Percentiles rank a stretch among this genome's conserved stretches.
These are phyloP conservation scores for Vanderwaltozyma verrucispora DNA, from an alignment of 805 yeast species.

Conservation along the genomic window DNA sequence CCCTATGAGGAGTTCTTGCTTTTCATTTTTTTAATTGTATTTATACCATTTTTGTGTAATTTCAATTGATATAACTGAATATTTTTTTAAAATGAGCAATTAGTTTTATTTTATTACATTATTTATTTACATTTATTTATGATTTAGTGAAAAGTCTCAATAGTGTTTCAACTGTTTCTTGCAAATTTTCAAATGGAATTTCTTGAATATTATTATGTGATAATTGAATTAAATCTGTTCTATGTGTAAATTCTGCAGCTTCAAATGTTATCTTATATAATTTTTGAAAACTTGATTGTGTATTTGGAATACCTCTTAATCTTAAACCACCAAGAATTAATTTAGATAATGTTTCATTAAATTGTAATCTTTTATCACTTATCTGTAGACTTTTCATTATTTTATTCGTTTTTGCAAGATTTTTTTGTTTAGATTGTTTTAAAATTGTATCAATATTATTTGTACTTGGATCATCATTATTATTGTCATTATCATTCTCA, in stretches of 20 bases:
- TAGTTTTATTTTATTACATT: no score
- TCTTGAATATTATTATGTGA: slow-evolving; percentile 1
- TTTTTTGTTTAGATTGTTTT: slow-evolving; percentile 12
- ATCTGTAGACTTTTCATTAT: slow-evolving; percentile 12
- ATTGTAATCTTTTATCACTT: slow-evolving; percentile 19
- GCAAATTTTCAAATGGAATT: slow-evolving; percentile 25
- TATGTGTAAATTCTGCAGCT: slow-evolving; percentile 31
- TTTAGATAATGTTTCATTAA: slow-evolving; percentile 26
- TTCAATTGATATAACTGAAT: no score
- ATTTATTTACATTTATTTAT: no score
- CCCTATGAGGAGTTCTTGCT: slow-evolving; percentile 34
- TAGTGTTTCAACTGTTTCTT: slow-evolving; percentile 29
- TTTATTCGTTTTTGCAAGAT: slow-evolving; percentile 7
- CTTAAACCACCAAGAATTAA: slow-evolving; percentile 31
- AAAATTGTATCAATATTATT: slow-evolving; percentile 14
- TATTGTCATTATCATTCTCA: no score
- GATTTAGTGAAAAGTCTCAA: slow-evolving; percentile 26
- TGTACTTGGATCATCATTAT: no score
- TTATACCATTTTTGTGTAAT: no score
- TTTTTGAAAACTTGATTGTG: slow-evolving; percentile 24
- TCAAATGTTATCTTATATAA: slow-evolving; percentile 29
- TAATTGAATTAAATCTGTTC: slow-evolving; percentile 16
- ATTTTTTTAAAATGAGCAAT: no score
- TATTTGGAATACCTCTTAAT: slow-evolving; percentile 25
- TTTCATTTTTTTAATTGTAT: no score